Evolutionary conservation across 352 stramenopile species (phyloP), one percentile per base, ranked within the genome.

Genomic region (Phytophthora sp.): DNA sequence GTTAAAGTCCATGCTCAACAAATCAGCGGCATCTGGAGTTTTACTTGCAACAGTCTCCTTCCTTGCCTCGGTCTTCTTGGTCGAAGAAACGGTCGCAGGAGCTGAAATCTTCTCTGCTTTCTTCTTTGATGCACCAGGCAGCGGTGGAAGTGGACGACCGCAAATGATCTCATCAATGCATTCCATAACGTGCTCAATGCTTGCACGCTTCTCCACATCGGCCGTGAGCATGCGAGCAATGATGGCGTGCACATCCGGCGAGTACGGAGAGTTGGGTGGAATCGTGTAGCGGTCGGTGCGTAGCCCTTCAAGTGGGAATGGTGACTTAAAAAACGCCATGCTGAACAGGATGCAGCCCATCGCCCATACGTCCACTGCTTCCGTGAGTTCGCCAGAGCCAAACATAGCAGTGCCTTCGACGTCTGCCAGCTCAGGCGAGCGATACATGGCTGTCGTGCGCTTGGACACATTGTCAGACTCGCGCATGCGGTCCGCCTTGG

Each of bases 371-470:
- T 99, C 96, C 26, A 98, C 91, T 61, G 93, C 73, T 66, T 98
- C 79, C 1, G 87, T 96, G 27, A 99, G 82, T 35, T 95, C 83
- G 1, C 92, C 92, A 0, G 90, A 81, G 67, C 97, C 93, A 73
- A 98, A 99, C 84, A 94, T 93, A 26, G 81, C 84, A 7, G 84
- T 94, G 30, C 86, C 86, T 69, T 94, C 84, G 4, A 99, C 82
- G 71, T 99, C 97, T 0, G 97, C 95, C 61, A 99, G 95, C 75
- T 99, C 97, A 12, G 97, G 97, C 2, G 96, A 97, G 11, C 97
- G 90, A 67, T 99, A 99, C 94, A 99, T 98, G 57, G 97, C 96
- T 0, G 96, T 99, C 6, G 96, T 99, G 44, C 94, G 97, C 72
- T 98, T 98, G 69, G 95, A 79, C 50, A 99, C 96, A 24, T 97